These are phyloP conservation scores for Blepharisma stoltei DNA, from an alignment of 73 alveolate species.

Conservation along the genomic window DNA sequence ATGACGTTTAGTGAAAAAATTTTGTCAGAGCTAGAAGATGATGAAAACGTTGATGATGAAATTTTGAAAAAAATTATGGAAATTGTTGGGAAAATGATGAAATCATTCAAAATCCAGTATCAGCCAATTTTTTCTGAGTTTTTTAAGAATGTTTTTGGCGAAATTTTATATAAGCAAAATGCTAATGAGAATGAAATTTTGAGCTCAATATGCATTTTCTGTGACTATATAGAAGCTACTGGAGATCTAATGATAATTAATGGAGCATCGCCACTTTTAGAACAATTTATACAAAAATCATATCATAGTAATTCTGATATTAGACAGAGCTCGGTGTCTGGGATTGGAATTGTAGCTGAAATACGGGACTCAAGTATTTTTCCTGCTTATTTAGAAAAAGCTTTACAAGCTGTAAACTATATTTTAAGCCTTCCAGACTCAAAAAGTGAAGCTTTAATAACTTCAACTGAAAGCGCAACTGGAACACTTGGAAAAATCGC, in stretches of 20 bases:
- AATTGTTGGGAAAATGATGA: constrained; percentile 19
- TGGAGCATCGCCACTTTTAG: neutral
- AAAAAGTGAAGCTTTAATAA: neutral
- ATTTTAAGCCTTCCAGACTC: neutral
- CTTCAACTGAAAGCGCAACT: constrained; percentile 6
- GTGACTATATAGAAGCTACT: constrained; percentile 1
- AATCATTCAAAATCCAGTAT: neutral
- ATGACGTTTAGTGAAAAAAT: neutral
- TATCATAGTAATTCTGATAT: neutral
- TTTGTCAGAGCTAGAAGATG: neutral
- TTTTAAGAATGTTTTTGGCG: constrained; percentile 14
- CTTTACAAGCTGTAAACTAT: neutral
- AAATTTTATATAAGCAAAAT: neutral
- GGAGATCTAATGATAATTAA: constrained; percentile 2
- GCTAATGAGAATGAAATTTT: constrained; percentile 9
- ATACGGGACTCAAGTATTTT: neutral
- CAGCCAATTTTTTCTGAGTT: neutral
- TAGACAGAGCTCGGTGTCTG: neutral
- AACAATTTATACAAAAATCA: neutral
- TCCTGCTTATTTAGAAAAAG: neutral
- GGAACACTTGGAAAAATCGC: constrained; percentile 27
- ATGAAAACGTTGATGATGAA: constrained; percentile 8
- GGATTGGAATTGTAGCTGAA: neutral
- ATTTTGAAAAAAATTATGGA: constrained; percentile 4
- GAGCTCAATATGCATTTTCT: constrained; percentile 17